A percentile compares a stretch with the other conserved stretches of the same genome.
These are phyloP conservation scores for Lactarius trivialis DNA, from an alignment of 768 basidiomycete species.

Conservation along the genomic window DNA sequence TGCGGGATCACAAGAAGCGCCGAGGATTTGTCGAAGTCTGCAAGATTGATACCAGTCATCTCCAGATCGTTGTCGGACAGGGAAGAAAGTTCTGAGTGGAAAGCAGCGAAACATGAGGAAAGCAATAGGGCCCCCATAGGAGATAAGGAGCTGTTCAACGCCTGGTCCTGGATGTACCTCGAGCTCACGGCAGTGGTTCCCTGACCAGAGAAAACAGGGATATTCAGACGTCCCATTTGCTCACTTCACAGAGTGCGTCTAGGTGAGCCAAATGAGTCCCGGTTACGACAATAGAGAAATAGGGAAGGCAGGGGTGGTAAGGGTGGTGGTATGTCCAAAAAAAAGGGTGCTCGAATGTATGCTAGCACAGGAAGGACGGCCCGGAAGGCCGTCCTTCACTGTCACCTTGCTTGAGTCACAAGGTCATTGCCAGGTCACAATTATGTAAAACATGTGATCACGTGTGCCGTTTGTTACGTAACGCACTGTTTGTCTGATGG, in stretches of 20 bases:
- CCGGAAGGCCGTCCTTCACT: too few relatives aligned
- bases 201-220: slow-evolving; percentile 56
- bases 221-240: slow-evolving; percentile 21
- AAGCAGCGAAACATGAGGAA: slow-evolving; percentile 44
- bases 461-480: too few relatives aligned
- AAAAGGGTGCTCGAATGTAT: too few relatives aligned
- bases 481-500: too few relatives aligned
- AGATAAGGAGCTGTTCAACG: slow-evolving; percentile 37
- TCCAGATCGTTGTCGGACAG: slow-evolving; percentile 36
- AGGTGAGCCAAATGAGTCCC: not conserved
- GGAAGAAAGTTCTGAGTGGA: slow-evolving; percentile 43
- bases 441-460: too few relatives aligned
- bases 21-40: slow-evolving; percentile 38
- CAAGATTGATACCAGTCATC: slow-evolving; percentile 31
- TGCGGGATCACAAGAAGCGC: slow-evolving; percentile 36
- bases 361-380: too few relatives aligned
- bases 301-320: too few relatives aligned
- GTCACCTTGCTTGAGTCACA: too few relatives aligned
- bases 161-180: slow-evolving; percentile 32
- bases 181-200: slow-evolving; percentile 36
- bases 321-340: too few relatives aligned
- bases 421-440: too few relatives aligned
- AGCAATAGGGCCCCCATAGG: slow-evolving; percentile 40
- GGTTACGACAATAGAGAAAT: not conserved
- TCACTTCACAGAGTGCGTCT: not conserved